Evolutionary conservation across 2,329 filamentous ascomycete genomes (phyloP), one percentile per base, ranked within the genome.

Genomic region (Paraconiothyrium brasiliense): DNA sequence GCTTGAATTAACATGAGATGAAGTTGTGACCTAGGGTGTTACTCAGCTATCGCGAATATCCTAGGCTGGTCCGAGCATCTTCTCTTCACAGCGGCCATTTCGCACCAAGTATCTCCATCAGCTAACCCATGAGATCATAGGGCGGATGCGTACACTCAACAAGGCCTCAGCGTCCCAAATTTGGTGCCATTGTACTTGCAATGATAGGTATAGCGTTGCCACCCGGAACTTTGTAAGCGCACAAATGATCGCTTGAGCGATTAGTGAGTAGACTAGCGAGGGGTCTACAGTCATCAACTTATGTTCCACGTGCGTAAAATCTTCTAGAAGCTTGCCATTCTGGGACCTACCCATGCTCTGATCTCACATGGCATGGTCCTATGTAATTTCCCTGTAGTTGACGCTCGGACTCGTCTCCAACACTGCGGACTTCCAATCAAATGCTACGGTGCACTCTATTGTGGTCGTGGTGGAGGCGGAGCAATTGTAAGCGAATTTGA

Each of bases 11-110:
- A 71, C 68, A 73, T 69, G 68, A 73, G 65, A 44, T 66, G 63
- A 63, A 65, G 60, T 68, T 60, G 58, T 52, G 46, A 43, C 58
- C 58, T 56, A 65, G 57, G 46, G 54, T 52, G 65, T 75, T 72
- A 76, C 70, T 77, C 75, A 76, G 71, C 75, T 72, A 60, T 69
- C 61, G 65, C 67, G 57, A 62, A 66, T 61, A 60, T 66, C 68
- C 62, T 62, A 63, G 63, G 57, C 43, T 62, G 60, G 61, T 52
- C 63, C 54, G 62, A 55, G 60, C 64, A 51, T 48, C 47, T 49
- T 61, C 57, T 52, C 30, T 57, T 64, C 58, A 43, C 35, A 55
- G 51, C 54, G 64, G 54, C 57, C 51, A 47, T 47, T 43, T 57
- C 58, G 58, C 52, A 52, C 57, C 62, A 67, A 60, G 49, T 52